Conservation (phyloP, 305 asterid species). For the Solanum hybrid region DNA sequence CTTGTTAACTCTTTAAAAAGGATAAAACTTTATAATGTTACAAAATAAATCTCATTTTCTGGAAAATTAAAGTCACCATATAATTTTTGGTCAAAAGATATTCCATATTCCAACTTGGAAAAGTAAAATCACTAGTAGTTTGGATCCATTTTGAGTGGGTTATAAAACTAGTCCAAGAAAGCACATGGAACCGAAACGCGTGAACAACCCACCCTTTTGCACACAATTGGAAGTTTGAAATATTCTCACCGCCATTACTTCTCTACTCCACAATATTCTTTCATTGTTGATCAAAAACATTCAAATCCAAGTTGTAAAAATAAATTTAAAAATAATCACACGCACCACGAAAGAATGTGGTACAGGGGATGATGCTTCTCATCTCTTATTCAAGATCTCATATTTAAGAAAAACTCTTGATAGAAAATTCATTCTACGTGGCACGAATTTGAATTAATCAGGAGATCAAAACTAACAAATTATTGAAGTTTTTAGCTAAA, state of each 20-base stretch:
- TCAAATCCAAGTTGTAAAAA: background rate
- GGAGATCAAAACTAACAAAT: background rate
- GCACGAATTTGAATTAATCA: fast-evolving
- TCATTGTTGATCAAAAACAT: background rate
- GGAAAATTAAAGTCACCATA: background rate
- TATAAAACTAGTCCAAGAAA: background rate
- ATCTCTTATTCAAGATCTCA: too few relatives aligned
- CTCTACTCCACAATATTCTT: background rate
- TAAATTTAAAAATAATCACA: background rate
- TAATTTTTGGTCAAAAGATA: background rate
- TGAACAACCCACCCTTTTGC: background rate
- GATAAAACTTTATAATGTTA: background rate
- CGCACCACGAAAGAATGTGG: background rate
- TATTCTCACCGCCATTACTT: background rate
- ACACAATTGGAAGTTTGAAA: background rate
- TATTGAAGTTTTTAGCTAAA: background rate
- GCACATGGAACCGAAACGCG: background rate
- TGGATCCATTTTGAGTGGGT: background rate
- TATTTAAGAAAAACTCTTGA: too few relatives aligned
- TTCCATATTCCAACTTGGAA: background rate
- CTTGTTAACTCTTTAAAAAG: background rate
- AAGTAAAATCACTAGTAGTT: background rate
- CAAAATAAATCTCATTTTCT: background rate
- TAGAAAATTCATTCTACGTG: background rate
- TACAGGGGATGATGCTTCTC: background rate